Base-by-base conservation (phyloP, 768 basidiomycete genomes). In the Neoboletus subvelutipes region DNA sequence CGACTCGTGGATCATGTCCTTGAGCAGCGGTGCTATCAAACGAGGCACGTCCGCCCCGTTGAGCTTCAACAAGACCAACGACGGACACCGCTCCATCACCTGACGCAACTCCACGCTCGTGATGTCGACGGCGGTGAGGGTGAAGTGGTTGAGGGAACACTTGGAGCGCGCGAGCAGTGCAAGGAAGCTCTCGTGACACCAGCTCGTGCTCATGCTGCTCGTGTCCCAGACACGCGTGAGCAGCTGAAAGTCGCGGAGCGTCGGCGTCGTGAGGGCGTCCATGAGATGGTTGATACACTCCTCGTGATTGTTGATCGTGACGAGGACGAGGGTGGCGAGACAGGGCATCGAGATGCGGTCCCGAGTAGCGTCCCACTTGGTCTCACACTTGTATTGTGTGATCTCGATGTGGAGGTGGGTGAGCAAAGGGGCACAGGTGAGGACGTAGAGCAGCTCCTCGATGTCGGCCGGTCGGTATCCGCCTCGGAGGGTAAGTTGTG, bases 221-320 rank as follows among this genome's bases (percentile, higher is more conserved):
- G 64, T 58, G n/a, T 70, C 69, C 69, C 69, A 70, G n/a, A 70
- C 69, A 28, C 69, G 69, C 33, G 69, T 70, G 49, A 71, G 67
- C 52, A 71, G 49, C 62, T 67, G 66, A 55, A 71, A 71, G 45
- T 71, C 69, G 54, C 70, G 70, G 18, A 71, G 49, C 13, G 37
- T 18, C 0, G 69, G 69, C 1, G 59, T 29, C 22, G 58, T n/a
- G 57, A 71, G 61, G 1, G 66, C 69, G 45, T 71, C 70, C 46
- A 67, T 47, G 6, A 71, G 28, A 8, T 71, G 64, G 47, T 39
- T 52, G 55, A 66, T 61, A 50, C 70, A 71, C n/a, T 52, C 66
- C 1, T 66, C 70, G 64, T 71, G 67, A 36, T 28, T 61, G 47
- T 24, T 52, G 70, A 71, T 71, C 49, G 69, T 64, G 55, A 71